These are phyloP conservation scores for Kwoniella sp. DNA, from an alignment of 768 basidiomycete genomes.

Conservation along the genomic window DNA sequence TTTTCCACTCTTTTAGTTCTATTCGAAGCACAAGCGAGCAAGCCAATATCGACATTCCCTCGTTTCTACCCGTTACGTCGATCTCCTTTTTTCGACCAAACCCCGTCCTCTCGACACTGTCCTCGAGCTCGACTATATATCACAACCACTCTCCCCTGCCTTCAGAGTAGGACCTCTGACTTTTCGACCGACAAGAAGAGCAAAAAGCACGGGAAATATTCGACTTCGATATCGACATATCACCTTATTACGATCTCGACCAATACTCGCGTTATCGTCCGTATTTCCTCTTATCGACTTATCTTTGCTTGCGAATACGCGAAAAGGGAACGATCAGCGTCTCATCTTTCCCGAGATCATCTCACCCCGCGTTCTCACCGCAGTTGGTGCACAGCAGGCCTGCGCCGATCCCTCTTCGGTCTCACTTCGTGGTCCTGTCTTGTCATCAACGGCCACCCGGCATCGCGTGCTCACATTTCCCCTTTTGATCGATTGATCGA, in stretches of 20 bases:
- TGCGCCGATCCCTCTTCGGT: background rate
- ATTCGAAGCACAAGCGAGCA: background rate
- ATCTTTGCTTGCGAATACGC: background rate
- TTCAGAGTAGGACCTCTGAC: background rate
- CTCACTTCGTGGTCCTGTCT: background rate
- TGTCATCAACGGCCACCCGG: constrained; percentile 12
- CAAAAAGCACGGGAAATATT: background rate
- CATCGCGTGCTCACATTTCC: background rate
- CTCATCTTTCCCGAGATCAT: constrained; percentile 2
- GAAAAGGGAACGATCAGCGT: background rate
- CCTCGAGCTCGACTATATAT: background rate
- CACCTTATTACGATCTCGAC: constrained; percentile 12
- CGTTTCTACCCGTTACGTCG: background rate
- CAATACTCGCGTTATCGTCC: background rate
- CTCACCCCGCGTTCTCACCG: constrained; percentile 4
- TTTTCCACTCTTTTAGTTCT: background rate
- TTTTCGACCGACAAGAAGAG: background rate
- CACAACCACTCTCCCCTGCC: background rate
- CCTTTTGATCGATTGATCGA: background rate
- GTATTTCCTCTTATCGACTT: background rate
- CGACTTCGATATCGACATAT: background rate
- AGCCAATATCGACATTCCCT: constrained; percentile 1
- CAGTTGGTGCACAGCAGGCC: background rate
- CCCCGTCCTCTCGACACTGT: too few relatives aligned
- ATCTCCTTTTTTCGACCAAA: background rate